Conservation (phyloP, 306 rosid genomes). For the Lotus japonicus region DNA sequence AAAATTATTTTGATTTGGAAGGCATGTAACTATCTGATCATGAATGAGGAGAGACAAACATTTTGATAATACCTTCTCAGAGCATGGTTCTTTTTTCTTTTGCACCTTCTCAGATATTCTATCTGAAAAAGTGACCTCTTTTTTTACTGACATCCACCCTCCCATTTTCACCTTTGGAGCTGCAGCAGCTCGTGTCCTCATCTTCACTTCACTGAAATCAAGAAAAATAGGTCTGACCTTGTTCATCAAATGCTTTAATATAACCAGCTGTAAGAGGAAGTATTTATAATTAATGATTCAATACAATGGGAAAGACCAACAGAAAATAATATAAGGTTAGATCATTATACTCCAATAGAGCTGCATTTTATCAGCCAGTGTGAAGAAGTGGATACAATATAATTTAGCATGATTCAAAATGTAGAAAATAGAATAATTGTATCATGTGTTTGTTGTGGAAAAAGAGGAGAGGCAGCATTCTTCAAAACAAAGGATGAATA, state of each 20-base stretch:
- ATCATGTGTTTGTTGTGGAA: not conserved
- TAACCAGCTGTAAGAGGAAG: not conserved
- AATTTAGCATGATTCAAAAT: not conserved
- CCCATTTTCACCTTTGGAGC: constrained; percentile 46
- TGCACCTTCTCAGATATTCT: constrained; percentile 33
- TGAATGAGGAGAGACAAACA: not conserved
- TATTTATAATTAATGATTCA: not conserved
- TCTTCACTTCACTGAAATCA: constrained; percentile 43
- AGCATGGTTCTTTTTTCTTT: constrained; percentile 28
- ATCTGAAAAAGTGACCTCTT: constrained; percentile 27
- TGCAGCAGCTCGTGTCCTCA: constrained; percentile 25
- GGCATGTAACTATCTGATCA: not conserved
- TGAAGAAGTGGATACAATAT: not conserved
- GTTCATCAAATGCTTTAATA: constrained; percentile 7
- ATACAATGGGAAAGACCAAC: not conserved
- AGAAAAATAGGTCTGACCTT: constrained; percentile 19
- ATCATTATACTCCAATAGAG: not conserved
- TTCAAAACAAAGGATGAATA: not conserved
- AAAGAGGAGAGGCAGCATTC: not conserved
- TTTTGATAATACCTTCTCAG: constrained; percentile 37
- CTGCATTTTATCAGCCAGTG: not conserved
- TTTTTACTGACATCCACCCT: constrained; percentile 70
- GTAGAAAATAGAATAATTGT: not conserved
- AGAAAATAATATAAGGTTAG: not conserved
- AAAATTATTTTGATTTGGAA: constrained; percentile 1